Conservation (phyloP, 2,329 filamentous ascomycete genomes). For the Ceratocystis huliohia region DNA sequence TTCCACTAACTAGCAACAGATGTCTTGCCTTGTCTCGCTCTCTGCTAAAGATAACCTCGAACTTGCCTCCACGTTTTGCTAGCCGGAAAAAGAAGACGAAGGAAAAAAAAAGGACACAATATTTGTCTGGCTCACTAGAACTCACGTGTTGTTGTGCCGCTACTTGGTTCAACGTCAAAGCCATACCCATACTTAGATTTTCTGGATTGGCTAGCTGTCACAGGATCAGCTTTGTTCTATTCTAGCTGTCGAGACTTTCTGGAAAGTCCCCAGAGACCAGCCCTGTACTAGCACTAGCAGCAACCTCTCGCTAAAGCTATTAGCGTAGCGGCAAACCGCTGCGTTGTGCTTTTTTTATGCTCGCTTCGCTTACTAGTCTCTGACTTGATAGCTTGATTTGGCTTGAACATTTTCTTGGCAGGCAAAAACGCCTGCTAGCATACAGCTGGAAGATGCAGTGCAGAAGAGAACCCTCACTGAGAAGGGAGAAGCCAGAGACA, state of each 20-base stretch:
- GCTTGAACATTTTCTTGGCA: background rate
- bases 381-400: background rate
- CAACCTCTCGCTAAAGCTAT: background rate
- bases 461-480: background rate
- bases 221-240: conserved; percentile 6
- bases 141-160: conserved; percentile 1
- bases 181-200: background rate
- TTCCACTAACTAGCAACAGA: background rate
- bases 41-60: conserved; percentile 6
- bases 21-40: no score
- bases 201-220: background rate
- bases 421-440: background rate
- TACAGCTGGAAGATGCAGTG: background rate
- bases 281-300: background rate
- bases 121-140: background rate
- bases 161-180: background rate
- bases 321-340: background rate
- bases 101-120: no score
- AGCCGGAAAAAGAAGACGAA: background rate
- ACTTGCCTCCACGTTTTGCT: background rate
- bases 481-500: background rate
- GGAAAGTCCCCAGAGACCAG: background rate
- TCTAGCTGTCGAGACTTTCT: conserved; percentile 3
- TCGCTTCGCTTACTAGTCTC: background rate
- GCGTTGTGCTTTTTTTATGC: background rate